Evolutionary conservation across 2,329 filamentous ascomycete species (phyloP), one percentile per base, ranked within the genome.

Genomic region (Monosporascus sp.): DNA sequence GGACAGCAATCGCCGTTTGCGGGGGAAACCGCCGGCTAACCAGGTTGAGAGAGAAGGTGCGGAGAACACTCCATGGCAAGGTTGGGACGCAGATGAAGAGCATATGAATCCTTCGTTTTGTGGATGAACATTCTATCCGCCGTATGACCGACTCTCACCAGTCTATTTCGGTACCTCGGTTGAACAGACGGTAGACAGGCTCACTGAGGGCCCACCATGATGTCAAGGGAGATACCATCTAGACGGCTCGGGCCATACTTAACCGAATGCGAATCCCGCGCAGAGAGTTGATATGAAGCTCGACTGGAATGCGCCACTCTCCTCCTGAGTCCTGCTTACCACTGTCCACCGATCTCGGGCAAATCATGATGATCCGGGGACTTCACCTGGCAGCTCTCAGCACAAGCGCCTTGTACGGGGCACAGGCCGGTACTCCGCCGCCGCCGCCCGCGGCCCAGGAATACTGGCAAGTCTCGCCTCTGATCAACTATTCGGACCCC

Each of bases 401-500:
- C 20, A 7, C 43, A 17, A 7, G 20, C 11, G 24, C 20, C 43
- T 27, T 46, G 20, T 27, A 46, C 11, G 24, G 22, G 5, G 14
- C 43, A 24, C 43, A 46, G n/a, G 43, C 43, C 24, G 20, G 20
- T 20, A 44, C 14, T 20, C 20, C n/a, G 20, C 41, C 20, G 41
- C 41, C 11, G 5, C 18, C 20, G 14, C n/a, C 14, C n/a, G 7
- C 41, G 20, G 11, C 20, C n/a, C 24, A 31, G 7, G 25, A 24
- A 22, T 46, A 46, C 25, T 63, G 61, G 61, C 54, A 51, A 17
- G 58, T 63, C 4, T 49, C 37, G 25, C 61, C 61, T 7, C 54
- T 56, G 4, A 43, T 64, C 14, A 54, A 65, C 54, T 64, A 63
- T 44, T 59, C 41, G 22, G 62, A 65, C 51, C 45, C 45, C 5